Percentiles rank a stretch among this genome's conserved stretches.
These are phyloP conservation scores for Globisporangium barbulae DNA, from an alignment of 352 stramenopile species.

Conservation along the genomic window DNA sequence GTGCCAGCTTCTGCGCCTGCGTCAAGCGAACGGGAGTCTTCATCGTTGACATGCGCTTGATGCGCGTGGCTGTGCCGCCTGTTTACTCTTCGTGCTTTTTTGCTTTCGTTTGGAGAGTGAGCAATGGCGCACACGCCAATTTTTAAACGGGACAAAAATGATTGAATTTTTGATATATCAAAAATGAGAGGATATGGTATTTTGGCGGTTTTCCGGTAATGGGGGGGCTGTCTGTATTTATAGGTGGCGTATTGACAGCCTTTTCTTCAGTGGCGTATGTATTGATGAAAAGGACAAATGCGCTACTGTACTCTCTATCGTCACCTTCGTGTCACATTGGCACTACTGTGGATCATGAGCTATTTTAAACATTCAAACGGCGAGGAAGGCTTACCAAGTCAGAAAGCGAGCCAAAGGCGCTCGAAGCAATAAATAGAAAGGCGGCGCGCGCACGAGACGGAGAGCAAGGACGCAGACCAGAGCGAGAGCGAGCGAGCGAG, in stretches of 20 bases:
- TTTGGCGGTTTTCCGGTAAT: slow-evolving; percentile 4
- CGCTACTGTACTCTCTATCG: no score
- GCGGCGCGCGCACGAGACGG: neutral
- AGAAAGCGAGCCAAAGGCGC: slow-evolving; percentile 20
- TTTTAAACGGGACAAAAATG: slow-evolving; percentile 3
- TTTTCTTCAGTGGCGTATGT: no score
- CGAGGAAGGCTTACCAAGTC: neutral
- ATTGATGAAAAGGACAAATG: no score
- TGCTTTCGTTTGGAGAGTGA: slow-evolving; percentile 4
- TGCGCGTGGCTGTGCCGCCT: neutral
- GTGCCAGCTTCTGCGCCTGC: neutral
- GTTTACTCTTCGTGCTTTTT: neutral
- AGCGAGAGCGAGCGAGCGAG: neutral
- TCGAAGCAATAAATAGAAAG: slow-evolving; percentile 12
- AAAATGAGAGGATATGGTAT: slow-evolving; percentile 7
- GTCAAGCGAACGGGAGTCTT: no score
- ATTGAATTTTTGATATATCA: slow-evolving; percentile 7
- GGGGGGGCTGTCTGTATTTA: neutral
- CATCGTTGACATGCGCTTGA: no score
- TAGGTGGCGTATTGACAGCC: no score
- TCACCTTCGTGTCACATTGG: neutral
- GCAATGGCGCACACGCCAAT: neutral
- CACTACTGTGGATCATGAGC: neutral
- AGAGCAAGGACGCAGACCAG: neutral
- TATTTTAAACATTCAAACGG: slow-evolving; percentile 8